Evolutionary conservation across 2,329 filamentous ascomycete genomes (phyloP).

Genomic region (Monosporascus sp.): DNA sequence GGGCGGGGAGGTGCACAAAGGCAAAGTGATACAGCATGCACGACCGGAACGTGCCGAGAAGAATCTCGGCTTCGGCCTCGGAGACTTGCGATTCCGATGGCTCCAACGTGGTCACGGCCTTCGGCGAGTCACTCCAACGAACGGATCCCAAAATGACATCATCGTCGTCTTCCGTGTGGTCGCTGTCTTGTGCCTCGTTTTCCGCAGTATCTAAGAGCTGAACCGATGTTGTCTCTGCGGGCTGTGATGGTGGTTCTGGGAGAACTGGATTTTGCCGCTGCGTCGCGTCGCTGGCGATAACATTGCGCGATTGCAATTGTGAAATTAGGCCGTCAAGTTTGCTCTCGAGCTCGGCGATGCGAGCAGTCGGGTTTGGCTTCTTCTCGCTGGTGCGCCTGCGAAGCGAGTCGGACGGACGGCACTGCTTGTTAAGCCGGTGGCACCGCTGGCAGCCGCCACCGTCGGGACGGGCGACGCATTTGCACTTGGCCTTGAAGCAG

Average conservation of each 20-base stretch:
- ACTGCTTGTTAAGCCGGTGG: slow-evolving; percentile 28
- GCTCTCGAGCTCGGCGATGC: slow-evolving; percentile 29
- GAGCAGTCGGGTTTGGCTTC: slow-evolving; percentile 21
- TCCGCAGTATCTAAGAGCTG: too few species aligned
- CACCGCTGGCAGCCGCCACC: slow-evolving; percentile 21
- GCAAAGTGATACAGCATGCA: slow-evolving; percentile 30
- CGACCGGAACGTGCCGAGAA: slow-evolving; percentile 22
- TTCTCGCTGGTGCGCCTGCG: slow-evolving; percentile 23
- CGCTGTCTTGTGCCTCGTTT: too few species aligned
- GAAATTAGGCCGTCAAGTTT: slow-evolving; percentile 28
- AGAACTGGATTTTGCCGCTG: too few species aligned
- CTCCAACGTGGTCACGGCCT: too few species aligned
- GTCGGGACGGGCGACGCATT: slow-evolving; percentile 12
- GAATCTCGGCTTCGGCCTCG: too few species aligned
- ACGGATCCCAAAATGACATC: too few species aligned
- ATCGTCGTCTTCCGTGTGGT: too few species aligned
- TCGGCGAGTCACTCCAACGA: too few species aligned
- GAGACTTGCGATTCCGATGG: too few species aligned
- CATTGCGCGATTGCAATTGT: slow-evolving; percentile 17
- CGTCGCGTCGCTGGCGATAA: too few species aligned
- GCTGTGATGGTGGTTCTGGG: too few species aligned
- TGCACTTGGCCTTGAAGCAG: slow-evolving; percentile 19
- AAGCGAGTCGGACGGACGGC: slow-evolving; percentile 27
- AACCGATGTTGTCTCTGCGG: too few species aligned
- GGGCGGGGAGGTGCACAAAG: slow-evolving; percentile 25